A percentile compares a stretch with the other conserved stretches of the same genome.
Conservation (phyloP, 2,329 filamentous ascomycete species). For the Aspergillus eucalypticola region DNA sequence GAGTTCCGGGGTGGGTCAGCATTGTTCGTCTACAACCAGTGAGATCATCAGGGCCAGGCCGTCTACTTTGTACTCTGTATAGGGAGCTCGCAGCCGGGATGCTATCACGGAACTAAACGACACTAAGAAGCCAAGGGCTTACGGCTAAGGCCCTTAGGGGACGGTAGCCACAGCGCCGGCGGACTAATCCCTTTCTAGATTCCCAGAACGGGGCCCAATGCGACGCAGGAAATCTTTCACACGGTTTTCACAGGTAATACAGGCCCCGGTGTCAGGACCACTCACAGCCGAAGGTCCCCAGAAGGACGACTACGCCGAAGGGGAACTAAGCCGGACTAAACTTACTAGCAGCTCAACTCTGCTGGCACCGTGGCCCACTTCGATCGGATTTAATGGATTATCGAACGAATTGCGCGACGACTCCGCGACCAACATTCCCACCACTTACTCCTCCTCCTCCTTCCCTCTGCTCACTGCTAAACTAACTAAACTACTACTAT, state of each 20-base stretch:
- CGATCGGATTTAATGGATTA: constrained; percentile 25
- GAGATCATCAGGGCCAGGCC: not conserved
- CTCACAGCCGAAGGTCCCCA: constrained; percentile 15
- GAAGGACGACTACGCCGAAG: constrained; percentile 19
- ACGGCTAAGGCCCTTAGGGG: constrained; percentile 7
- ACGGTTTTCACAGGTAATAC: not conserved
- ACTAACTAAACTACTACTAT: not conserved
- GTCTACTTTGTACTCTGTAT: not conserved
- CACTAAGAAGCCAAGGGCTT: constrained; percentile 14
- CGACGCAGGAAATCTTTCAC: constrained; percentile 4
- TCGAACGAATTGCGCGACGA: constrained; percentile 22
- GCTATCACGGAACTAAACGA: constrained; percentile 10
- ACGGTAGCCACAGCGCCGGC: too few relatives aligned
- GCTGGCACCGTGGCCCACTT: constrained; percentile 17
- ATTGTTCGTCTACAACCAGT: not conserved
- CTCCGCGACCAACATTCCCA: constrained; percentile 7
- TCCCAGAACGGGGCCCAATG: not conserved
- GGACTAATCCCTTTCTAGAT: too few relatives aligned
- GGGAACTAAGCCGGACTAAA: constrained; percentile 9
- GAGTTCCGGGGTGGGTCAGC: constrained; percentile 5
- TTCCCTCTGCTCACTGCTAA: constrained; percentile 2
- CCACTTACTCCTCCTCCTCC: constrained; percentile 8
- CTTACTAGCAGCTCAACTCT: constrained; percentile 2
- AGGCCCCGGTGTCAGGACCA: constrained; percentile 11
- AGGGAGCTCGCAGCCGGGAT: constrained; percentile 7